These are phyloP conservation scores for Brassica napus DNA, from an alignment of 345 rosid species.

Conservation along the genomic window Da-Ae NC_063435.1:29238001-29238500, in stretches of 20 bases:
- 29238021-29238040: slow-evolving; percentile 15
- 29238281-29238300: too few species aligned
- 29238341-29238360: too few species aligned
- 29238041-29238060: slow-evolving; percentile 5
- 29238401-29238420: too few species aligned
- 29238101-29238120: slow-evolving; percentile 44
- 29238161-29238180: slow-evolving; percentile 34
- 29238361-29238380: too few species aligned
- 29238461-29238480: neutral
- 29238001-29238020: neutral
- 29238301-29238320: too few species aligned
- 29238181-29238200: slow-evolving; percentile 55
- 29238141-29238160: slow-evolving; percentile 27
- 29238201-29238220: slow-evolving; percentile 19
- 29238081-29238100: slow-evolving; percentile 32
- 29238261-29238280: too few species aligned
- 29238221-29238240: neutral
- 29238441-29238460: too few species aligned
- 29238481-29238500: slow-evolving; percentile 31
- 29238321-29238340: too few species aligned
- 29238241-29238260: neutral
- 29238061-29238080: neutral
- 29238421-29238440: too few species aligned
- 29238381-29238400: too few species aligned
- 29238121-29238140: slow-evolving; percentile 33